Conservation (phyloP, 1,284 basidiomycete species). For the Schizophyllum amplum region DNA sequence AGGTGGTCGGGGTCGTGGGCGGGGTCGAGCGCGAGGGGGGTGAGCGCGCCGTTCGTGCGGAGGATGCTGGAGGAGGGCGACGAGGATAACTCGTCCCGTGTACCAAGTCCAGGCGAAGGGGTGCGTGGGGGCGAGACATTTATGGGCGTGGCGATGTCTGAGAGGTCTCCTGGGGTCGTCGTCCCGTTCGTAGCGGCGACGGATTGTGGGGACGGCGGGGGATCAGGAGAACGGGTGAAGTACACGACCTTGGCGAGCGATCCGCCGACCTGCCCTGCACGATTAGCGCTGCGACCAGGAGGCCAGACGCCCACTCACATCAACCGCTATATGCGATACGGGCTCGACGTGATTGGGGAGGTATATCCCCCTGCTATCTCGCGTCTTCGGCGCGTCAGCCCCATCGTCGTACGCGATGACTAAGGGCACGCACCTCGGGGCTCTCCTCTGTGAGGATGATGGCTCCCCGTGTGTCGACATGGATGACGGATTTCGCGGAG, state of each 20-base stretch:
- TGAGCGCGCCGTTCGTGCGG: slow-evolving; percentile 66
- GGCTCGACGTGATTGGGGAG: slow-evolving; percentile 94
- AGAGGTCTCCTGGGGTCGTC: slow-evolving; percentile 2
- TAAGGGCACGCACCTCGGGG: slow-evolving; percentile 63
- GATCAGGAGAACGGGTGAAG: slow-evolving; percentile 87
- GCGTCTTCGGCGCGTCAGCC: slow-evolving; percentile 45
- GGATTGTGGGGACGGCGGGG: slow-evolving; percentile 60
- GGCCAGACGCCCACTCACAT: slow-evolving; percentile 53
- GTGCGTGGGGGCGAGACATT: slow-evolving; percentile 42
- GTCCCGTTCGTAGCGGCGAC: slow-evolving; percentile 46
- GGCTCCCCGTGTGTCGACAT: slow-evolving; percentile 82
- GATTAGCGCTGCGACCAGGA: background rate
- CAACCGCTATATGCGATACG: slow-evolving; percentile 93
- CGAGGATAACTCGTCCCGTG: slow-evolving; percentile 22
- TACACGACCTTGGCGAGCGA: slow-evolving; percentile 98
- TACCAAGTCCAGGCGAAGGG: slow-evolving; percentile 38
- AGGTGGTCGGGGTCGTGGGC: slow-evolving; percentile 14
- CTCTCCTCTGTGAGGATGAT: slow-evolving; percentile 88
- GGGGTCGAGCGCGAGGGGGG: slow-evolving; percentile 66
- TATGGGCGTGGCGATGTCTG: slow-evolving; percentile 15
- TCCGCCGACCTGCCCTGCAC: slow-evolving; percentile 73
- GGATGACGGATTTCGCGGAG: slow-evolving; percentile 59
- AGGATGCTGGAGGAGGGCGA: slow-evolving; percentile 29
- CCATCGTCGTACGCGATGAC: background rate
- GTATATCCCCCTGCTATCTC: slow-evolving; percentile 92